Conservation (phyloP, 1,284 basidiomycete genomes). For the Dichomitus squalens region DNA sequence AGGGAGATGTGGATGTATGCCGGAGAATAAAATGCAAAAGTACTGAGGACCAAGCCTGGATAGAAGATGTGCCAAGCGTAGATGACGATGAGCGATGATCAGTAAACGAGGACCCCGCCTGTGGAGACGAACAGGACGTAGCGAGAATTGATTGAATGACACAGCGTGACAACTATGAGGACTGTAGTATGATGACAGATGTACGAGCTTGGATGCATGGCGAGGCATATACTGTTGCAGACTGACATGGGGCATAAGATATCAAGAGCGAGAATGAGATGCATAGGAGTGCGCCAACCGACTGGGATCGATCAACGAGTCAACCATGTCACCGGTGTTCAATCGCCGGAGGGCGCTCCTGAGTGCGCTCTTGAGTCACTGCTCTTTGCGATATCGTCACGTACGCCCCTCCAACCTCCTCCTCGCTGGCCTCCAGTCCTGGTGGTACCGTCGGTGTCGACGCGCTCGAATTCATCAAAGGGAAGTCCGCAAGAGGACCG, state of each 20-base stretch:
- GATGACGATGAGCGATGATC: constrained; percentile 24
- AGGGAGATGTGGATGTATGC: constrained; percentile 15
- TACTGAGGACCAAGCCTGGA: constrained; percentile 22
- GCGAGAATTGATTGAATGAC: constrained; percentile 22
- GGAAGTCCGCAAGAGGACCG: constrained; percentile 34
- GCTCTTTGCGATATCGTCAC: constrained; percentile 82
- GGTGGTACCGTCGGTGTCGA: constrained; percentile 63
- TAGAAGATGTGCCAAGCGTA: constrained; percentile 19
- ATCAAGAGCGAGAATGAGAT: constrained; percentile 22
- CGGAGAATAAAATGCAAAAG: constrained; percentile 21
- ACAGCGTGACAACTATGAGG: constrained; percentile 23
- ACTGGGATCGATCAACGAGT: constrained; percentile 6
- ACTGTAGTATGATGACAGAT: constrained; percentile 27
- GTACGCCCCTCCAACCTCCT: constrained; percentile 80
- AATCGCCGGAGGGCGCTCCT: background rate
- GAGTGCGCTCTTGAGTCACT: constrained; percentile 30
- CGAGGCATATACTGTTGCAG: constrained; percentile 22
- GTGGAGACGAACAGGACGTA: constrained; percentile 19
- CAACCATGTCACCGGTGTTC: constrained; percentile 19
- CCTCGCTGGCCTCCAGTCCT: constrained; percentile 53
- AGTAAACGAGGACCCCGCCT: constrained; percentile 25
- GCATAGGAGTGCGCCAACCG: constrained; percentile 22
- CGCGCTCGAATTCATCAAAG: constrained; percentile 27
- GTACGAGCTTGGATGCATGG: constrained; percentile 23
- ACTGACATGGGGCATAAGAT: constrained; percentile 31